Percentiles rank a stretch among this genome's conserved stretches.
phyloP scores from a whole-genome alignment of 2,329 filamentous ascomycete genomes.

The Helicocarpus griseus region DNA sequence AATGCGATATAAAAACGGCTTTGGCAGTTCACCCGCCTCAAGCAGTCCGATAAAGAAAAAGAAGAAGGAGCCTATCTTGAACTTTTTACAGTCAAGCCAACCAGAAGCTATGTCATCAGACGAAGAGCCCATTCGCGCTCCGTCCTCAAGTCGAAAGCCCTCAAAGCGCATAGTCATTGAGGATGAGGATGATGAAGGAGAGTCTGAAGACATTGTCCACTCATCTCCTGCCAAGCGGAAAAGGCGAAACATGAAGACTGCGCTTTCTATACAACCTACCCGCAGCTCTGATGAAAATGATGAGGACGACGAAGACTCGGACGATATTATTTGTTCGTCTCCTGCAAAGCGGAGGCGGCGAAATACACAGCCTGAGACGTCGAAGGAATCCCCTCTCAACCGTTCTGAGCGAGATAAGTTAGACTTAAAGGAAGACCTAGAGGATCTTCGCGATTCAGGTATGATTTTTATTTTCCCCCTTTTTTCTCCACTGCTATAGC shows the following conservation, averaged over 20 bases:
- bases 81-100: not conserved
- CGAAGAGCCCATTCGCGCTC: conserved; percentile 6
- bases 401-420: conserved; percentile 24
- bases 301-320: conserved; percentile 31
- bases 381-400: conserved; percentile 18
- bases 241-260: conserved; percentile 10
- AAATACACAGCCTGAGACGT: not conserved
- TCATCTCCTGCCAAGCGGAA: conserved; percentile 22
- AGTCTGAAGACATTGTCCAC: conserved; percentile 20
- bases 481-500: not conserved
- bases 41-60: not conserved
- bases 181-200: conserved; percentile 20
- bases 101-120: not conserved
- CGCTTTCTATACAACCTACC: not conserved
- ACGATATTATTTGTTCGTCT: conserved; percentile 21
- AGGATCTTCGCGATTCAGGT: conserved; percentile 37
- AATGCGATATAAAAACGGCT: conserved; percentile 25
- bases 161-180: conserved; percentile 19
- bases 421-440: conserved; percentile 37
- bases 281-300: conserved; percentile 23
- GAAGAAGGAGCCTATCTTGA: not conserved
- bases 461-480: conserved; percentile 4
- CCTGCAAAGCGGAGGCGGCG: conserved; percentile 4
- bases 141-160: conserved; percentile 15
- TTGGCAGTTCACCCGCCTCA: conserved; percentile 11